Evolutionary conservation across 2,329 filamentous ascomycete species (phyloP), one percentile per base, ranked within the genome.

Genomic region (Epichloe scottii): DNA sequence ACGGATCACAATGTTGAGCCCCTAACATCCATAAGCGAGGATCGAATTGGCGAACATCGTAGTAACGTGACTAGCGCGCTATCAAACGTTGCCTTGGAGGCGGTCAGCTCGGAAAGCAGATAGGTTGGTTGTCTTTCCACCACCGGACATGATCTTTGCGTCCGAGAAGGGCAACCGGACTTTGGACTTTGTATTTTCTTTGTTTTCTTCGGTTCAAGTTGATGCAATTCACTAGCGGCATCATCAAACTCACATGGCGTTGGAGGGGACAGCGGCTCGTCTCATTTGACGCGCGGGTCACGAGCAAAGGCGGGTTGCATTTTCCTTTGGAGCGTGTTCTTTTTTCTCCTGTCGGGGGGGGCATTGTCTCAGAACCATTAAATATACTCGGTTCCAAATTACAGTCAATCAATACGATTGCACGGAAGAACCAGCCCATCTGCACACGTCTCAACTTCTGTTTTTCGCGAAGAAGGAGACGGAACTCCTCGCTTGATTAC

Each of bases 1-100:
- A 60, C 57, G 4, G 67, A 71, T 5, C 47, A 55, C 15, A 51
- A 54, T 30, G 39, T 53, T 14, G 63, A 67, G 38, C 57, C 60
- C 5, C 51, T 69, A 21, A 54, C 61, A 10, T 60, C 66, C 21
- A 65, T 69, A 11, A 59, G 61, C 0, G 67, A 68, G 53, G 59
- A 63, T 33, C 51, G 55, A n/a, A 52, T 54, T 5, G 61, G 56
- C 15, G 63, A 64, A 33, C 53, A 50, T 21, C 21, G 37, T 23
- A 49, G 46, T 17, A 47, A 23, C 35, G 26, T n/a, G 15, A 35
- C 14, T 33, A 47, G 37, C 21, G 42, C 35, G 19, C n/a, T 37
- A 23, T 23, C 35, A 15, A 35, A 11, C 15, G 8, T 26, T 47
- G 11, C 17, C 26, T 10, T 46, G 15, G 38, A 35, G 50, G 34